phyloP scores from a whole-genome alignment of 495 filamentous ascomycete genomes.

The Cairneyella variabilis region DNA sequence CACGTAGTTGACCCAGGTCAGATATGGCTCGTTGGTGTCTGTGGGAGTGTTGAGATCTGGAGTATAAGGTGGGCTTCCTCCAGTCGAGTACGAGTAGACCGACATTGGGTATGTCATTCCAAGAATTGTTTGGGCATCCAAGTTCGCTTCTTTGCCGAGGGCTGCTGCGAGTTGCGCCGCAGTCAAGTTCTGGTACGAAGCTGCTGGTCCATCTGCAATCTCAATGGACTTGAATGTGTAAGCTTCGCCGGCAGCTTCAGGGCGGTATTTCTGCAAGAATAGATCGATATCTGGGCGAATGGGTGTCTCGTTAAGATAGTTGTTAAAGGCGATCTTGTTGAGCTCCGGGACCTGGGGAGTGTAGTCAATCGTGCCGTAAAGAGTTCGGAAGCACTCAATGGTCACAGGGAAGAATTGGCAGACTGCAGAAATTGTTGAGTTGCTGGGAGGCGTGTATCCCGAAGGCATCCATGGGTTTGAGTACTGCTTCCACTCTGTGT shows the following conservation, averaged over 20 bases:
- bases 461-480: slow-evolving; percentile 6
- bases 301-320: slow-evolving; percentile 65
- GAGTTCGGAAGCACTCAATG: slow-evolving; percentile 47
- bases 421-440: slow-evolving; percentile 14
- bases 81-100: slow-evolving; percentile 63
- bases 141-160: slow-evolving; percentile 63
- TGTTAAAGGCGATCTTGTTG: slow-evolving; percentile 61
- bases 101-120: slow-evolving; percentile 54
- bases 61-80: slow-evolving; percentile 54
- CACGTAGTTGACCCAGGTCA: slow-evolving; percentile 72
- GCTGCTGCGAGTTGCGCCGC: slow-evolving; percentile 17
- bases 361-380: slow-evolving; percentile 53
- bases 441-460: slow-evolving; percentile 11
- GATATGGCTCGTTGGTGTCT: slow-evolving; percentile 74
- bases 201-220: slow-evolving; percentile 57
- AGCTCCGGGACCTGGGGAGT: slow-evolving; percentile 13
- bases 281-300: slow-evolving; percentile 50
- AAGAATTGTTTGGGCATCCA: slow-evolving; percentile 69
- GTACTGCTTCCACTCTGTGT: slow-evolving; percentile 13
- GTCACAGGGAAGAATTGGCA: slow-evolving; percentile 26
- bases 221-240: slow-evolving; percentile 60
- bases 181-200: slow-evolving; percentile 37
- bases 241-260: slow-evolving; percentile 36
- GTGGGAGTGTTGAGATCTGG: slow-evolving; percentile 47
- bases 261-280: slow-evolving; percentile 51